These are phyloP conservation scores for Vigna hirtella DNA, from an alignment of 306 rosid genomes.

Conservation along the genomic window DNA sequence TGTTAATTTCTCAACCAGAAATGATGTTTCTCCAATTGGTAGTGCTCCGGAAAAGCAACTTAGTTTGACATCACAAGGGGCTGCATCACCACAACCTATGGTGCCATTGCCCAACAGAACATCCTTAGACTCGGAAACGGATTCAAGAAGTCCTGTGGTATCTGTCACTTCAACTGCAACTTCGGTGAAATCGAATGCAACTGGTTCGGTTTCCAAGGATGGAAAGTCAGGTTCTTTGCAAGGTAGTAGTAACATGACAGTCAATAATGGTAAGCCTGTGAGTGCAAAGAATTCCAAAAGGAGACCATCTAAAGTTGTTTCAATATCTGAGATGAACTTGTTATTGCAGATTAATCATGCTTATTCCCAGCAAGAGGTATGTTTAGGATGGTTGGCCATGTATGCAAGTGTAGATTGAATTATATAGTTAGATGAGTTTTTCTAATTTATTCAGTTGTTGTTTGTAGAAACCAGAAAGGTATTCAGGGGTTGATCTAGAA, in stretches of 20 bases:
- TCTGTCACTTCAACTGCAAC: slow-evolving; percentile 42
- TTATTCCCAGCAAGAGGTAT: slow-evolving; percentile 57
- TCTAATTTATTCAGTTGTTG: slow-evolving; percentile 34
- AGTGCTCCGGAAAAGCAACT: slow-evolving; percentile 43
- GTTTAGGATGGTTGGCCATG: slow-evolving; percentile 28
- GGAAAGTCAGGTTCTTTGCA: slow-evolving; percentile 51
- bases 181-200: slow-evolving; percentile 39
- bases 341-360: slow-evolving; percentile 56
- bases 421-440: slow-evolving; percentile 2
- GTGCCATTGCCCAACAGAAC: slow-evolving; percentile 40
- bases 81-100: slow-evolving; percentile 45
- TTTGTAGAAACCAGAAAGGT: slow-evolving; percentile 61
- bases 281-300: slow-evolving; percentile 46
- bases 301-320: slow-evolving; percentile 57
- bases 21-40: slow-evolving; percentile 34
- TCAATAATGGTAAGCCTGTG: slow-evolving; percentile 34
- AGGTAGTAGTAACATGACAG: slow-evolving; percentile 3
- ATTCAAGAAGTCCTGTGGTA: slow-evolving; percentile 40
- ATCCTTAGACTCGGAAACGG: slow-evolving; percentile 42
- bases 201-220: slow-evolving; percentile 20
- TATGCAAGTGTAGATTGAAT: slow-evolving; percentile 22
- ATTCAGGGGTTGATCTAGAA: slow-evolving; percentile 65
- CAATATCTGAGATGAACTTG: slow-evolving; percentile 78
- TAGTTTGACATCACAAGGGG: slow-evolving; percentile 43
- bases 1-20: slow-evolving; percentile 34